Base-by-base conservation (phyloP, 805 yeast genomes). In the Saturnispora halmiae region DNA sequence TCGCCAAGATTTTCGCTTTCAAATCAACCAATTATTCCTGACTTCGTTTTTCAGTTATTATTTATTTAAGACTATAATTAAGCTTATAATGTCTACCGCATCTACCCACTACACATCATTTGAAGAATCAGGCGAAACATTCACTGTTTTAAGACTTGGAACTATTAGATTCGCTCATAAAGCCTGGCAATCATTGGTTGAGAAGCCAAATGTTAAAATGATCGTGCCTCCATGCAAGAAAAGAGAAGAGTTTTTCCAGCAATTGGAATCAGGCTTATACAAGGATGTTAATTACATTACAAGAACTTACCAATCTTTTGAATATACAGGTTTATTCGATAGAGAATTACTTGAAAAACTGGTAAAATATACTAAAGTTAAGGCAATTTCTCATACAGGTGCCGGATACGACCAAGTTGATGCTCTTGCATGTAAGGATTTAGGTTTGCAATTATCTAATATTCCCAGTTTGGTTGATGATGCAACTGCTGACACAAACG, bases 91-190 rank as follows among this genome's bases (percentile, higher is more conserved):
- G n/a, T n/a, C n/a, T n/a, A n/a, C n/a, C n/a, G n/a, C n/a, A n/a
- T n/a, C n/a, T n/a, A n/a, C n/a, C n/a, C 19, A 24, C 13, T 20
- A 25, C 7, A 10, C 59, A 24, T 38, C 51, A 1, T 46, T 44
- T 20, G 46, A 54, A 24, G 32, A 39, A 9, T 34, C 32, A 6
- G 34, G 41, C 42, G 42, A 57, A 10, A 70, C 71, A 51, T 82
- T 84, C 40, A 72, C 74, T 49, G 76, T 85, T 4, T 66, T 86
- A 14, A 69, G 84, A 59, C 58, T 86, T 31, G 88, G 87, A 10
- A 66, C 70, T 10, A 67, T 77, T 39, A 57, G 60, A 40, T 79
- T 64, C 53, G 88, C 85, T 34, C 71, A 69, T 26, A 64, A 69
- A 22, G 79, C 77, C 33, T 84, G 92, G 90, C 52, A 56, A 6